These are phyloP conservation scores for Buxus sempervirens DNA, from an alignment of 164 flowering plant species.

Conservation along the genomic window DNA sequence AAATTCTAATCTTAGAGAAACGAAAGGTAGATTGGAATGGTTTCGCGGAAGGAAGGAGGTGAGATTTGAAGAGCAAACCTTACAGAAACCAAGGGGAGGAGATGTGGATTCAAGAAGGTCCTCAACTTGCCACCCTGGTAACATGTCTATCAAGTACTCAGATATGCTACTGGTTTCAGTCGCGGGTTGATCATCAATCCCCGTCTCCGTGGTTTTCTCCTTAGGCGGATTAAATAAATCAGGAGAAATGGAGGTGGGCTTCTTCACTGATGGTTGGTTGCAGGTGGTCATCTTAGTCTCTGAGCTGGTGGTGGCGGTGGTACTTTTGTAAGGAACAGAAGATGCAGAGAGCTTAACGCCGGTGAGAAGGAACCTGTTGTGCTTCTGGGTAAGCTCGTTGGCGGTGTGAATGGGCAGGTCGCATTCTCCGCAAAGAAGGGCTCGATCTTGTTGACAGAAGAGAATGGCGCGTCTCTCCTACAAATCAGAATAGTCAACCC, in stretches of 20 bases:
- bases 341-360: conserved; percentile 66
- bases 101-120: conserved; percentile 62
- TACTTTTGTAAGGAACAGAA: conserved; percentile 11
- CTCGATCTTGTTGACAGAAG: conserved; percentile 87
- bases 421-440: conserved; percentile 85
- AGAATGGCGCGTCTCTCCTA: conserved; percentile 80
- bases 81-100: conserved; percentile 41
- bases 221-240: neutral
- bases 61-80: conserved; percentile 44
- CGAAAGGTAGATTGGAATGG: too few species aligned
- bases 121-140: conserved; percentile 95
- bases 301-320: neutral
- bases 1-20: neutral
- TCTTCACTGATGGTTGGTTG: conserved; percentile 10
- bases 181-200: too few species aligned
- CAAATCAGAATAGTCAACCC: too few species aligned
- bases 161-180: conserved; percentile 64
- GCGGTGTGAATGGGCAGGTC: conserved; percentile 73
- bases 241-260: conserved; percentile 10
- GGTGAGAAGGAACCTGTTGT: conserved; percentile 75
- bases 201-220: conserved; percentile 6
- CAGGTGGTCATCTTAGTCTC: neutral
- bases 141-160: conserved; percentile 72
- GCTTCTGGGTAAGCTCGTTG: conserved; percentile 66
- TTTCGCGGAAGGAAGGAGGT: neutral